Evolutionary conservation across 2,329 filamentous ascomycete genomes (phyloP), one percentile per base, ranked within the genome.

Genomic region (Epichloe sp.): DNA sequence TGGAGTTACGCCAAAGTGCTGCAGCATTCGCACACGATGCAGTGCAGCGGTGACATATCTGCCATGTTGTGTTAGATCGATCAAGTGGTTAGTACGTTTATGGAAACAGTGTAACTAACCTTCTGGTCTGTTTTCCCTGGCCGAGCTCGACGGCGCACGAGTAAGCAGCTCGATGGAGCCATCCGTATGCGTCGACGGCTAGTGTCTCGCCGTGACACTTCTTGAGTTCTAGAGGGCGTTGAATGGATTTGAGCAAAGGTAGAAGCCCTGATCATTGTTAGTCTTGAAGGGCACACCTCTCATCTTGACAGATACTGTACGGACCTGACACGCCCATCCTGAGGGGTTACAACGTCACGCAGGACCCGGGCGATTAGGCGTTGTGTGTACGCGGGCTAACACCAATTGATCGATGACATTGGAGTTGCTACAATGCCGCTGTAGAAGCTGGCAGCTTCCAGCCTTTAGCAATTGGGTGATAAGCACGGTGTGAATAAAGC

Each of bases 111-210:
- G 21, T 11, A 40, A 41, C 79, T 63, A 74, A 94, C 86, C 88
- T 94, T 50, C 80, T 83, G 0, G 90, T 97, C 14, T 88, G 89
- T 65, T 88, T 93, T 60, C 81, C 88, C 60, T 91, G 78, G 37
- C 89, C 93, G 55, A 98, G 78, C 61, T 97, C 93, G 61, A 93
- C 81, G 56, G 91, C 88, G 71, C 91, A 97, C 47, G 87, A 80
- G 57, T 94, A 83, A 45, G 89, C 89, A 50, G 90, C 94, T 58
- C 93, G 85, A 68, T 98, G 93, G 51, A 98, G 82, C 93, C 94
- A 98, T 65, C 91, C 93, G 75, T 98, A 98, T 52, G 86, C 91
- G 67, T 98, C 93, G 37, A 98, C 83, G n/a, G 86, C 94, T 45
- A 98, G 78, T 1, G 86, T 95, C 68, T 95, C 83, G 48, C 91